These are phyloP conservation scores for Nymphaea thermarum DNA, from an alignment of 164 flowering plant species.

Conservation along the genomic window DNA sequence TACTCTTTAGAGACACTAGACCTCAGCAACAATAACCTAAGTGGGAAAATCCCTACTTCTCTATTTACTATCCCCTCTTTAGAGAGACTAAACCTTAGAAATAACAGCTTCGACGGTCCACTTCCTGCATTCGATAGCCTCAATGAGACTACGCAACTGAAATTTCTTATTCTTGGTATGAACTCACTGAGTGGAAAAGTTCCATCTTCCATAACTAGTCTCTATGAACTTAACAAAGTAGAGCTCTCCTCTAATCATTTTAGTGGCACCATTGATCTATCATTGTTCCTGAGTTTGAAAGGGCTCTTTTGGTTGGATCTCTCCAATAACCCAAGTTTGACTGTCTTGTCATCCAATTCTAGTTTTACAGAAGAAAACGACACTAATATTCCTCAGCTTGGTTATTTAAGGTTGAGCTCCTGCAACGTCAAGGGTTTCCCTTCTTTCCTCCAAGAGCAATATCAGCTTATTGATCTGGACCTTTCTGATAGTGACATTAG, in stretches of 20 bases:
- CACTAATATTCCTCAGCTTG: slow-evolving; percentile 13
- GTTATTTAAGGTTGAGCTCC: slow-evolving; percentile 25
- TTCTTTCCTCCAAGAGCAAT: slow-evolving; percentile 18
- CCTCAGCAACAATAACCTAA: slow-evolving; percentile 6
- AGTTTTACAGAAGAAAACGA: not conserved
- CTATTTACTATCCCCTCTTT: slow-evolving; percentile 30
- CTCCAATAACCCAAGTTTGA: slow-evolving; percentile 17
- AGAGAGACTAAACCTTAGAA: slow-evolving; percentile 14
- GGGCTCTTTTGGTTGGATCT: slow-evolving; percentile 25
- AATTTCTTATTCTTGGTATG: slow-evolving; percentile 11
- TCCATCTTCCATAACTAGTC: slow-evolving; percentile 17
- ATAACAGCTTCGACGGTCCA: slow-evolving; percentile 22
- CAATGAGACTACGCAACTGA: not conserved
- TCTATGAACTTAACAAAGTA: slow-evolving; percentile 11
- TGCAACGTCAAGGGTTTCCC: slow-evolving; percentile 28
- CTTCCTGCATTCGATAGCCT: not conserved
- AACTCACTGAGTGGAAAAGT: slow-evolving; percentile 25
- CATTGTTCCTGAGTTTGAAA: slow-evolving; percentile 5
- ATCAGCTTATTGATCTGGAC: slow-evolving; percentile 16
- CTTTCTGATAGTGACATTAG: slow-evolving; percentile 33
- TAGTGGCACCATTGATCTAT: slow-evolving; percentile 12
- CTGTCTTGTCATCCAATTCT: not conserved
- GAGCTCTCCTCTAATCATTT: slow-evolving; percentile 25
- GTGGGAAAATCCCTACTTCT: slow-evolving; percentile 26
- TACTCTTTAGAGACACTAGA: not conserved